A percentile compares a stretch with the other conserved stretches of the same genome.
These are phyloP conservation scores for Populus hybrid DNA, from an alignment of 441 rosid genomes.

Conservation along the genomic window DNA sequence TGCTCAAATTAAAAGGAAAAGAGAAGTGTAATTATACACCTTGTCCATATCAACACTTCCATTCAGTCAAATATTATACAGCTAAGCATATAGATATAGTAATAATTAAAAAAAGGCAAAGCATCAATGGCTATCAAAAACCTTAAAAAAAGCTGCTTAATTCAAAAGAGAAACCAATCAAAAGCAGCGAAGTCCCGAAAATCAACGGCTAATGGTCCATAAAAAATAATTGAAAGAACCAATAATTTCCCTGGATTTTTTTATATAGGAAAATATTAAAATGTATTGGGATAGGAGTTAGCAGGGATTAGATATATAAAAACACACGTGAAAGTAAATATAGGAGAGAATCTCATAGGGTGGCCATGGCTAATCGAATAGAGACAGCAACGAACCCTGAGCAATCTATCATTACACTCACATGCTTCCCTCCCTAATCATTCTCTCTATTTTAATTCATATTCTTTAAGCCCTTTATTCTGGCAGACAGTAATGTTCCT, in stretches of 20 bases:
- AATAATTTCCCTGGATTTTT: background rate
- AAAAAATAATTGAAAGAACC: background rate
- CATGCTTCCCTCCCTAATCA: slow-evolving; percentile 1
- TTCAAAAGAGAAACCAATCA: background rate
- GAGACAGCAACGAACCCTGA: background rate
- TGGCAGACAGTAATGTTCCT: slow-evolving; percentile 2
- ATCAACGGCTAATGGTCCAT: background rate
- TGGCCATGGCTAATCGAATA: background rate
- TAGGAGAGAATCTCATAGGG: slow-evolving; percentile 23
- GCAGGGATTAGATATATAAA: background rate
- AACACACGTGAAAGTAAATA: background rate
- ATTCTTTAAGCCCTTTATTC: background rate
- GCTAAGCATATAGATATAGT: background rate
- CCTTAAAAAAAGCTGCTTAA: background rate
- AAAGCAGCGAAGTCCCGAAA: background rate
- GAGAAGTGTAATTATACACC: no score
- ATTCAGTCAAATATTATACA: no score
- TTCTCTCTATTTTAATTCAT: background rate
- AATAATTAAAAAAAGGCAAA: background rate
- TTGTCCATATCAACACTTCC: no score
- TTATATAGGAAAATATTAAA: no score
- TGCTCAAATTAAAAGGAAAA: no score
- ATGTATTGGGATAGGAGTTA: background rate
- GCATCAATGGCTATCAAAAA: background rate
- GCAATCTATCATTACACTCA: slow-evolving; percentile 12